These are phyloP conservation scores for Hylodesmum podocarpum DNA, from an alignment of 306 rosid species.

Conservation along the genomic window DNA sequence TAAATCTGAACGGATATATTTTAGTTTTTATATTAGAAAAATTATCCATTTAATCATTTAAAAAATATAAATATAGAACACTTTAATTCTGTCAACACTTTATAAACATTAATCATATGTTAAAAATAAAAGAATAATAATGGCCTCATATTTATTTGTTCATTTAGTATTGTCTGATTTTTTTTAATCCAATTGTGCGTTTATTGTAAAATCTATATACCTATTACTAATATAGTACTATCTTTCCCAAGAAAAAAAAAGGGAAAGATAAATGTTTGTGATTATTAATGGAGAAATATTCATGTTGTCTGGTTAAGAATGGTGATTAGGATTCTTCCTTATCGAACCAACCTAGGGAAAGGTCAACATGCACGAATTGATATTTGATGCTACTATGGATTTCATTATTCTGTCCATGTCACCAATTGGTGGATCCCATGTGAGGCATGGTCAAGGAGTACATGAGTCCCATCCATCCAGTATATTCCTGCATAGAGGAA, in stretches of 20 bases:
- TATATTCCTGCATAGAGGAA: not conserved
- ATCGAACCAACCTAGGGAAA: slow-evolving; percentile 45
- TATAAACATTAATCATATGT: not conserved
- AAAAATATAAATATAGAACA: not conserved
- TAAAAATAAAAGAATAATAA: not conserved
- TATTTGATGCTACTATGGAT: slow-evolving; percentile 24
- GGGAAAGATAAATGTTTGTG: not conserved
- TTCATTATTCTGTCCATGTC: slow-evolving; percentile 3
- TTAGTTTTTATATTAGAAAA: not conserved
- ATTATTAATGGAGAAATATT: slow-evolving; percentile 35
- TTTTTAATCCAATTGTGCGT: too few species aligned
- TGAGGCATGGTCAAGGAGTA: slow-evolving; percentile 11
- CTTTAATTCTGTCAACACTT: not conserved
- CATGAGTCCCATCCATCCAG: not conserved
- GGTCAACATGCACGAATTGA: slow-evolving; percentile 44
- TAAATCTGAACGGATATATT: not conserved
- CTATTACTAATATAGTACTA: not conserved
- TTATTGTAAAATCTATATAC: not conserved
- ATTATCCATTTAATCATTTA: not conserved
- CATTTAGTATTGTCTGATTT: too few species aligned
- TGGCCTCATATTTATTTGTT: too few species aligned
- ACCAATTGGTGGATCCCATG: slow-evolving; percentile 22
- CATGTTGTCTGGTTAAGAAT: slow-evolving; percentile 44
- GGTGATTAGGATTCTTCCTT: slow-evolving; percentile 51
- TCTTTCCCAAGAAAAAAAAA: too few species aligned